Percentiles rank a stretch among this genome's conserved stretches.
Evolutionary conservation across 2,329 filamentous ascomycete species (phyloP).

Genomic region (Xylaria sp.): DNA sequence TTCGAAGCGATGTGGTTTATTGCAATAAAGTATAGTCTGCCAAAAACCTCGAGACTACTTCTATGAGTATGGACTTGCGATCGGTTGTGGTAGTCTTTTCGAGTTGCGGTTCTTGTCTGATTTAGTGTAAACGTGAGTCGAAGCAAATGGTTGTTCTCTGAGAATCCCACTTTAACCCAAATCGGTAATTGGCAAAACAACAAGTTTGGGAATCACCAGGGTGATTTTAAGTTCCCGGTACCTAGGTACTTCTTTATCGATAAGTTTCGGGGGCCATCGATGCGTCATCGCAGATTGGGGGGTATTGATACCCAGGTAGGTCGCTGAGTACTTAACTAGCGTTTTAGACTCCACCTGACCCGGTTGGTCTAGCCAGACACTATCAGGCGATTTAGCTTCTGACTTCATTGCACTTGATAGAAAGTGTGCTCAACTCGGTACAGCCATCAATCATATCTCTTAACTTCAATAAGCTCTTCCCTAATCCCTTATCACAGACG

Average conservation of each 20-base stretch:
- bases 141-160: neutral
- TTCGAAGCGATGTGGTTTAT: slow-evolving; percentile 1
- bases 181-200: slow-evolving; percentile 46
- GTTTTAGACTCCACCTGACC: slow-evolving; percentile 12
- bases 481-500: neutral
- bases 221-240: slow-evolving; percentile 38
- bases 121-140: neutral
- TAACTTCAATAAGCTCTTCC: neutral
- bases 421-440: slow-evolving; percentile 2
- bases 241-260: too few species aligned
- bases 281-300: slow-evolving; percentile 32
- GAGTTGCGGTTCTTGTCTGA: neutral
- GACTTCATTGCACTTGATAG: slow-evolving; percentile 8
- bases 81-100: slow-evolving; percentile 15
- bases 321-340: neutral
- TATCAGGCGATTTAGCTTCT: slow-evolving; percentile 18
- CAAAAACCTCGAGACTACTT: neutral
- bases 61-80: neutral
- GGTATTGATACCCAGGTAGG: slow-evolving; percentile 1
- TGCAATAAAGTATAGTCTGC: neutral
- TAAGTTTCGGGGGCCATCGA: slow-evolving; percentile 8
- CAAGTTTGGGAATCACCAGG: slow-evolving; percentile 45
- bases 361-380: slow-evolving; percentile 4
- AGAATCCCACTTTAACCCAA: slow-evolving; percentile 34
- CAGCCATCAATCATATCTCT: slow-evolving; percentile 5